Conservation (phyloP, 805 yeast species). For the Metschnikowia hibisci region DNA sequence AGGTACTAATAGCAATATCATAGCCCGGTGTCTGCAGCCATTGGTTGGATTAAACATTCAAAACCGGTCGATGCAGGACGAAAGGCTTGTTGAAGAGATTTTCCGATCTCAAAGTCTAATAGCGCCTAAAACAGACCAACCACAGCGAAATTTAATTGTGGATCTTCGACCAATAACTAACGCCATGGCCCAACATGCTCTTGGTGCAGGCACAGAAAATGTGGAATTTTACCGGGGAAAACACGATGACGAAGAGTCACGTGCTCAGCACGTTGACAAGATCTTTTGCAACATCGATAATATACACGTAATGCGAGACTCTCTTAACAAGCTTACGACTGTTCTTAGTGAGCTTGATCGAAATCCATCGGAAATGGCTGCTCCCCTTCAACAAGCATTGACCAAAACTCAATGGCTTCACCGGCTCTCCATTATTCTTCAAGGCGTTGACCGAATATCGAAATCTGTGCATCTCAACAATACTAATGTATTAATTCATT, state of each 20-base stretch:
- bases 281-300: slow-evolving; percentile 89
- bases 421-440: slow-evolving; percentile 62
- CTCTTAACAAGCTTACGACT: slow-evolving; percentile 58
- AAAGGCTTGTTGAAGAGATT: slow-evolving; percentile 69
- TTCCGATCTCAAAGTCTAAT: slow-evolving; percentile 53
- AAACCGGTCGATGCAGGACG: slow-evolving; percentile 87
- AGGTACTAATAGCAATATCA: slow-evolving; percentile 62
- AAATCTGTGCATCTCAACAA: slow-evolving; percentile 80
- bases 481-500: slow-evolving; percentile 82
- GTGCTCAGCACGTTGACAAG: slow-evolving; percentile 48
- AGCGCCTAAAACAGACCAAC: slow-evolving; percentile 21
- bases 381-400: slow-evolving; percentile 46
- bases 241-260: slow-evolving; percentile 4
- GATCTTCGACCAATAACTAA: slow-evolving; percentile 92
- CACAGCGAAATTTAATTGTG: slow-evolving; percentile 61
- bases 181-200: slow-evolving; percentile 93
- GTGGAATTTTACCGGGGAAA: slow-evolving; percentile 73
- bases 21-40: slow-evolving; percentile 90
- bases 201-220: slow-evolving; percentile 97
- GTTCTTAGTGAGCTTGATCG: slow-evolving; percentile 67
- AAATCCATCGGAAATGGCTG: slow-evolving; percentile 32
- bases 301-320: slow-evolving; percentile 91
- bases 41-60: slow-evolving; percentile 80
- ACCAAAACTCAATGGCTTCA: slow-evolving; percentile 76
- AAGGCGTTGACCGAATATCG: slow-evolving; percentile 71